These are phyloP conservation scores for Mycocalia duriaeana DNA, from an alignment of 1,284 basidiomycete species.

Conservation along the genomic window DNA sequence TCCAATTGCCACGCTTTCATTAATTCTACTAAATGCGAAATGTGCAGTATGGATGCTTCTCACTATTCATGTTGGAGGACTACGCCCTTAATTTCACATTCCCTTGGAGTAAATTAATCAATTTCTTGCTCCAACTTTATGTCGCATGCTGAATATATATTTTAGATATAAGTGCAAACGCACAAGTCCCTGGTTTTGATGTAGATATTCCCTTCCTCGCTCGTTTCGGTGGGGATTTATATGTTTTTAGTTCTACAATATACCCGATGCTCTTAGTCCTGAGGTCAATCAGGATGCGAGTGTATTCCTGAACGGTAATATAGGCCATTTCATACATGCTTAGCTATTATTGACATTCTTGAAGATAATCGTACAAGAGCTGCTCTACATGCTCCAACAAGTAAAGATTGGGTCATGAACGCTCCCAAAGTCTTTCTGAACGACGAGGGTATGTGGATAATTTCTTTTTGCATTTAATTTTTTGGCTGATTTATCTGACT, in stretches of 20 bases:
- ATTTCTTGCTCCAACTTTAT: no score
- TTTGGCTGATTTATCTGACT: no score
- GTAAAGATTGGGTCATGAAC: conserved; percentile 56
- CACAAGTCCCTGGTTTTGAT: no score
- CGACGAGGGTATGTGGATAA: no score
- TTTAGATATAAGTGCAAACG: no score
- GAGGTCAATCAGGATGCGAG: conserved; percentile 37
- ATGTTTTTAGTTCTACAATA: not conserved
- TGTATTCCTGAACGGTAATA: conserved; percentile 58
- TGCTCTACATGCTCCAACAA: conserved; percentile 67
- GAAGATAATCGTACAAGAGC: conserved; percentile 47
- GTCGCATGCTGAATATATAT: not conserved
- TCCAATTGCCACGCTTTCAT: not conserved
- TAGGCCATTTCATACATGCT: not conserved
- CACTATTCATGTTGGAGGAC: conserved; percentile 49
- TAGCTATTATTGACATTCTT: not conserved
- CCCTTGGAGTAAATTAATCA: conserved; percentile 68
- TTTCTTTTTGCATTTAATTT: no score
- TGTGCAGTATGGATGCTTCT: conserved; percentile 50
- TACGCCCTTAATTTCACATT: conserved; percentile 58
- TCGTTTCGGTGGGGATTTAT: not conserved
- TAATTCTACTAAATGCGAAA: conserved; percentile 4
- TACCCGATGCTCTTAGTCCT: not conserved
- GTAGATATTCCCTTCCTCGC: no score
- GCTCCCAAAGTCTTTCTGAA: no score